Percentiles rank a stretch among this genome's conserved stretches.
Evolutionary conservation across 1,284 basidiomycete species (phyloP).

Genomic region (Ustilago loliicola): DNA sequence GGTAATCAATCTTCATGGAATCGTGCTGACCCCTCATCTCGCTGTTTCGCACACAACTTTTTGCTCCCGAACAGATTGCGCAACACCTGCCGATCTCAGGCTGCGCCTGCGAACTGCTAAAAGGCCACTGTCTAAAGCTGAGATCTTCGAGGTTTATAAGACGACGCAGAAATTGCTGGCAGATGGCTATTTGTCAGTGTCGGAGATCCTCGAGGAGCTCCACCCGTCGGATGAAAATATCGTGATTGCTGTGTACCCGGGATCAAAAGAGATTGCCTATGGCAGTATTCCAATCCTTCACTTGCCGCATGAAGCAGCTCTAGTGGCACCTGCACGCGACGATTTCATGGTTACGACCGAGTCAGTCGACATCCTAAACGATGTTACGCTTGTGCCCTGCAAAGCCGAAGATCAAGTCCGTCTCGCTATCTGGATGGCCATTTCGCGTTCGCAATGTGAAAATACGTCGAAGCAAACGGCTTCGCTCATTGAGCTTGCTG

Average conservation of each 20-base stretch:
- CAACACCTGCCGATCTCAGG: constrained; percentile 21
- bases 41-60: not conserved
- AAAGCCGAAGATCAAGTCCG: constrained; percentile 12
- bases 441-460: constrained; percentile 9
- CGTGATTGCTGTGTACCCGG: constrained; percentile 5
- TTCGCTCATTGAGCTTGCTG: constrained; percentile 25
- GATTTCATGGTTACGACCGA: constrained; percentile 27
- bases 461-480: not conserved
- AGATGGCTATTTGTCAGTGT: constrained; percentile 4
- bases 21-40: not conserved
- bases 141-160: constrained; percentile 18
- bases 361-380: not conserved
- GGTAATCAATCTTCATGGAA: not conserved
- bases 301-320: not conserved
- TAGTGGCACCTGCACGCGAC: constrained; percentile 5
- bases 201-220: constrained; percentile 42
- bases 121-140: constrained; percentile 18
- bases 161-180: constrained; percentile 11
- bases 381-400: constrained; percentile 17
- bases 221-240: constrained; percentile 37
- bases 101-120: constrained; percentile 13
- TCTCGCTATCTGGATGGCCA: constrained; percentile 30
- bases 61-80: constrained; percentile 12
- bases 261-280: not conserved
- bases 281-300: constrained; percentile 38